Evolutionary conservation across 2,329 filamentous ascomycete species (phyloP).

Genomic region (Trichoderma oligosporum): DNA sequence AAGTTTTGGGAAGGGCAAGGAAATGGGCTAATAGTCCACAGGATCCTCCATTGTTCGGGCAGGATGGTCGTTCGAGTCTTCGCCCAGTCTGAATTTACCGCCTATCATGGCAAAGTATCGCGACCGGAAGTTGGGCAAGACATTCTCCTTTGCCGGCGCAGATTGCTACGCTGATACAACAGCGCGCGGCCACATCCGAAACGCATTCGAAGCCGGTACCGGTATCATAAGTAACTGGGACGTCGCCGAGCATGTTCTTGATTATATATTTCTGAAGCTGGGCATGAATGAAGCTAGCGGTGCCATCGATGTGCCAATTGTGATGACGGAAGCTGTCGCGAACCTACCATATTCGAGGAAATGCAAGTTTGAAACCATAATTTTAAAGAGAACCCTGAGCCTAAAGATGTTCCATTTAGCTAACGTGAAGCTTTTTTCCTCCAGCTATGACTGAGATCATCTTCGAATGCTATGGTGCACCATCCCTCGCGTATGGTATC

Average conservation of each 20-base stretch:
- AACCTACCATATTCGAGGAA: constrained; percentile 85
- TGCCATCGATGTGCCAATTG: constrained; percentile 75
- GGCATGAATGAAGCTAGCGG: constrained; percentile 75
- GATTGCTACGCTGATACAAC: constrained; percentile 96
- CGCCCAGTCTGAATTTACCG: constrained; percentile 75
- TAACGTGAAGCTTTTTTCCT: constrained; percentile 13
- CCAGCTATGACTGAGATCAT: constrained; percentile 94
- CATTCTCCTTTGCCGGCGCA: constrained; percentile 84
- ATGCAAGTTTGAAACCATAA: constrained; percentile 54
- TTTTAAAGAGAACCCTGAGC: no score
- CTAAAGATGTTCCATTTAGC: not conserved
- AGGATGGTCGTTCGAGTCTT: constrained; percentile 88
- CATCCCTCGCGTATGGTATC: constrained; percentile 88
- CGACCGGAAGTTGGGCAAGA: constrained; percentile 88
- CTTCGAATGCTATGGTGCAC: constrained; percentile 91
- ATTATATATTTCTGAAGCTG: constrained; percentile 92
- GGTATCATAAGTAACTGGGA: constrained; percentile 97
- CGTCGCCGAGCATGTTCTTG: constrained; percentile 88
- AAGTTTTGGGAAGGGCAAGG: not conserved
- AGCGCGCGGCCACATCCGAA: constrained; percentile 82
- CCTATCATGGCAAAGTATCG: constrained; percentile 94
- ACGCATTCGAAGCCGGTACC: constrained; percentile 84
- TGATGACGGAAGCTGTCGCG: constrained; percentile 94
- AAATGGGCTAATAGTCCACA: constrained; percentile 38
- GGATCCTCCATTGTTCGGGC: constrained; percentile 86